Evolutionary conservation across 495 filamentous ascomycete species (phyloP).

Genomic region (Penicillium crystallinum): DNA sequence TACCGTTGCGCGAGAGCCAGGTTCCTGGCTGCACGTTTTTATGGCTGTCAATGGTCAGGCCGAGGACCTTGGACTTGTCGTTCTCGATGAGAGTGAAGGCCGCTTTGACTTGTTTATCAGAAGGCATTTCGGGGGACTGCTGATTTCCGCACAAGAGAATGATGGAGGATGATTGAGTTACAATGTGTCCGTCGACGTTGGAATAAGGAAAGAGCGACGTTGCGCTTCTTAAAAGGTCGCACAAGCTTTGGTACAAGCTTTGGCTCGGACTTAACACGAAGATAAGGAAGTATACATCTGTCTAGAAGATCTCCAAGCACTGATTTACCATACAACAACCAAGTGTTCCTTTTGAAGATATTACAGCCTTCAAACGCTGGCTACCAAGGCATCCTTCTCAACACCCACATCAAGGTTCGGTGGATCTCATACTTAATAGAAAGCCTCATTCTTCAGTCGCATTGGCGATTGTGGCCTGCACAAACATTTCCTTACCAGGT

Average conservation of each 20-base stretch:
- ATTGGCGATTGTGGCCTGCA: constrained; percentile 16
- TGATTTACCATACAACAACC: neutral
- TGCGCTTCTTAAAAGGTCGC: neutral
- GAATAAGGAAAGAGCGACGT: neutral
- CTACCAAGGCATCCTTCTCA: too few relatives aligned
- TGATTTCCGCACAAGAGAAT: neutral
- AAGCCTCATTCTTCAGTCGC: constrained; percentile 11
- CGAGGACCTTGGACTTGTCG: constrained; percentile 30
- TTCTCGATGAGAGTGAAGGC: constrained; percentile 30
- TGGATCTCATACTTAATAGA: too few relatives aligned
- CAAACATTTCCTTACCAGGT: constrained; percentile 16
- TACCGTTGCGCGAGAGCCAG: constrained; percentile 28
- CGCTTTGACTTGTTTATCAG: constrained; percentile 23
- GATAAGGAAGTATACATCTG: neutral
- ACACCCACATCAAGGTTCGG: too few relatives aligned
- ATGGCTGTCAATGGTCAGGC: constrained; percentile 23
- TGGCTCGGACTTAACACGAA: constrained; percentile 2
- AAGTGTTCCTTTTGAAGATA: too few relatives aligned
- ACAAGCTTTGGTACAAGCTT: neutral
- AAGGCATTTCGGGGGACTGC: constrained; percentile 22
- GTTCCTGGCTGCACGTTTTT: constrained; percentile 26
- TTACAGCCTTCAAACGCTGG: too few relatives aligned
- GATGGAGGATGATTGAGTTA: neutral
- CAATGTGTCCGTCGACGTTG: neutral
- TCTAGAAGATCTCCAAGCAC: neutral